Conservation (phyloP, 169 alveolate species). For the Eimeria maxima region DNA sequence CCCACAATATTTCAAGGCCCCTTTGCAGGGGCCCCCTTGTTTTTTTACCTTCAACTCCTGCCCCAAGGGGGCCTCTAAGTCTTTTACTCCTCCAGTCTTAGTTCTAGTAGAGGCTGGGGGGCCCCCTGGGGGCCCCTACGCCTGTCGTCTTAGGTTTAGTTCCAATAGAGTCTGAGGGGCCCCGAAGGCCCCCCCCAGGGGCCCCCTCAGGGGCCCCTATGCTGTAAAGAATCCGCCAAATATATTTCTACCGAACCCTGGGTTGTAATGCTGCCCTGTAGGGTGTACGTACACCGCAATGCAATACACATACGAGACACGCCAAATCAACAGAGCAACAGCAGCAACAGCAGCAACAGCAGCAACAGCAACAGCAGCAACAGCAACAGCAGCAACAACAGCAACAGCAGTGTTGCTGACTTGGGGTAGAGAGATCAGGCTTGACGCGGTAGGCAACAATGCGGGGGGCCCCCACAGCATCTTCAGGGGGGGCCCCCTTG, state of each 20-base stretch:
- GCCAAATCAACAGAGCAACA: no score
- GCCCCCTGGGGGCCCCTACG: not conserved
- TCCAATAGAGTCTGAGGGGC: not conserved
- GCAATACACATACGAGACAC: not conserved
- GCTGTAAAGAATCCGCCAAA: conserved; percentile 48
- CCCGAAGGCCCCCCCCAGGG: not conserved
- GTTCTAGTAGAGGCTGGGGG: no score
- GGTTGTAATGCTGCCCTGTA: conserved; percentile 56
- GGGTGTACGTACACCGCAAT: conserved; percentile 14
- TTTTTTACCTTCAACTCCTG: no score
- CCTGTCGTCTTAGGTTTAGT: no score
- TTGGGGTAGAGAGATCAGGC: conserved; percentile 1
- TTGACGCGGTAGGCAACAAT: not conserved
- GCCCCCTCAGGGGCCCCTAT: not conserved
- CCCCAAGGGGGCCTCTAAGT: no score
- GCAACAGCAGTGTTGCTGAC: not conserved
- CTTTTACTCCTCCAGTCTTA: no score
- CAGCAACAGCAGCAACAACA: not conserved
- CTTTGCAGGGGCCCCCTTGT: not conserved
- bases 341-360: not conserved
- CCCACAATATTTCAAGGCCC: not conserved
- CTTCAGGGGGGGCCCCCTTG: not conserved
- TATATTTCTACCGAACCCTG: conserved; percentile 25
- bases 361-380: not conserved
- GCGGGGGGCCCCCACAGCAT: conserved; percentile 44